phyloP scores from a whole-genome alignment of 192 early-diverging fungal genomes.

The Podila epigama region DNA sequence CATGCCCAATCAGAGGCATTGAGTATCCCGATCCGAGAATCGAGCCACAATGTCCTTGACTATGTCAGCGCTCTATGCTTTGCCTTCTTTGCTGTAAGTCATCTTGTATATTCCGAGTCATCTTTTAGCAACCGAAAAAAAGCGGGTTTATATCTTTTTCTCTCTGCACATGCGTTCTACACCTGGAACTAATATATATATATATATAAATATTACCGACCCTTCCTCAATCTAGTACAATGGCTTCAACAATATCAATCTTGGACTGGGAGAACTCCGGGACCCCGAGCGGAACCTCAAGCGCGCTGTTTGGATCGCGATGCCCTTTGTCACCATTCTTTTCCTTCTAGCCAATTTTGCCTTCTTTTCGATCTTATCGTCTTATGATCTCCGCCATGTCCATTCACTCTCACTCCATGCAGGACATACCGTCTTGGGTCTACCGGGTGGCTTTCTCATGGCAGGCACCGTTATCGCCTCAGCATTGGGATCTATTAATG shows the following conservation, averaged over 20 bases:
- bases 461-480: constrained; percentile 36
- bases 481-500: constrained; percentile 64
- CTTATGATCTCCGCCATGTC: constrained; percentile 44
- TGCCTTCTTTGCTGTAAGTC: constrained; percentile 49
- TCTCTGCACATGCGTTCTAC: too few relatives aligned
- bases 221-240: constrained; percentile 32
- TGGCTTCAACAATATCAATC: constrained; percentile 55
- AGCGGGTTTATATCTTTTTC: too few relatives aligned
- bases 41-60: constrained; percentile 34
- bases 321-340: constrained; percentile 42
- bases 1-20: constrained; percentile 34
- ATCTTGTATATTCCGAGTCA: neutral
- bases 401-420: constrained; percentile 41
- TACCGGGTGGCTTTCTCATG: constrained; percentile 35
- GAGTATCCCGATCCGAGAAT: constrained; percentile 31
- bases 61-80: constrained; percentile 48
- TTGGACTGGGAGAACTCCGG: constrained; percentile 41
- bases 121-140: too few relatives aligned
- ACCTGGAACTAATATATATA: too few relatives aligned
- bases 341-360: constrained; percentile 51
- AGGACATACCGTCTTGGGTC: constrained; percentile 35
- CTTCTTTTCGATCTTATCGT: constrained; percentile 49
- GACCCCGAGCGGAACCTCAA: constrained; percentile 46
- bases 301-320: constrained; percentile 39
- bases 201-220: neutral